Percentiles rank a stretch among this genome's conserved stretches.
phyloP scores from a whole-genome alignment of 257 asterid genomes.

The Solanum sparsipilum region DNA sequence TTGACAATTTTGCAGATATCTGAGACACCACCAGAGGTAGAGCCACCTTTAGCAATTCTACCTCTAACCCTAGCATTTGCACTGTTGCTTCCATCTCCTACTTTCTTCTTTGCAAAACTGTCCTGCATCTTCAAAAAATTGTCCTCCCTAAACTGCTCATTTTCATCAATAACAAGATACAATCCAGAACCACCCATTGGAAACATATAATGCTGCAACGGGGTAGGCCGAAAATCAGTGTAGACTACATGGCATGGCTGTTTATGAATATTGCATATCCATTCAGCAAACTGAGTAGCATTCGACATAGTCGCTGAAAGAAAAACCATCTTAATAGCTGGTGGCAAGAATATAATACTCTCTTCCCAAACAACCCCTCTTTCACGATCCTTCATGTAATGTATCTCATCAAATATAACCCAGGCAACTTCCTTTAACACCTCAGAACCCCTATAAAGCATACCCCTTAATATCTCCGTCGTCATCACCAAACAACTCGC shows the following conservation, averaged over 20 bases:
- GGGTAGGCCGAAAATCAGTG: conserved; percentile 96
- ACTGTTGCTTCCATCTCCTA: conserved; percentile 38
- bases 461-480: conserved; percentile 87
- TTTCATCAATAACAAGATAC: conserved; percentile 93
- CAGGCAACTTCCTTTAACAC: conserved; percentile 95
- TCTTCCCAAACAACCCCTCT: conserved; percentile 99
- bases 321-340: conserved; percentile 95
- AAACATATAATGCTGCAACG: conserved; percentile 90
- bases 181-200: conserved; percentile 92
- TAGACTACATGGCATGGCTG: conserved; percentile 98
- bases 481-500: conserved; percentile 99
- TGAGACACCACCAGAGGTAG: conserved; percentile 66
- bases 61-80: conserved; percentile 49
- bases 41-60: conserved; percentile 67
- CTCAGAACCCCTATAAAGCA: conserved; percentile 98
- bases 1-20: conserved; percentile 90
- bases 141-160: conserved; percentile 86
- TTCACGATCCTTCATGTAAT: conserved; percentile 98
- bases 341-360: conserved; percentile 93
- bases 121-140: conserved; percentile 80
- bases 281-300: conserved; percentile 96
- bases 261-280: conserved; percentile 90
- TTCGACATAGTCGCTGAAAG: conserved; percentile 97
- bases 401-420: conserved; percentile 99
- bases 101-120: conserved; percentile 49